Evolutionary conservation across 768 basidiomycete genomes (phyloP).

Genomic region (Agaricus sinodeliciosus): DNA sequence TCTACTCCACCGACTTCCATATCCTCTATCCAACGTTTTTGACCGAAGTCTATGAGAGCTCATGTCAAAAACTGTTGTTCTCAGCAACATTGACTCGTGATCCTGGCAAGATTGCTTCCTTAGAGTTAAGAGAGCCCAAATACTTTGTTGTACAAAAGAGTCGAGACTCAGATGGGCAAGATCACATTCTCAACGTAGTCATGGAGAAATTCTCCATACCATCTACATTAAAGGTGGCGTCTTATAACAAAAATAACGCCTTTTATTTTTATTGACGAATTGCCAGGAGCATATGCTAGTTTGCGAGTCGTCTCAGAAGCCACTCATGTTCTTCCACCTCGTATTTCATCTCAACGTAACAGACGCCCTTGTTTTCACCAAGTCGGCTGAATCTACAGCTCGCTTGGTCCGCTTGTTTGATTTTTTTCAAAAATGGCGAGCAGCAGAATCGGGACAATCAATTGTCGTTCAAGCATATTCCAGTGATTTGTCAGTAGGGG

Average conservation of each 20-base stretch:
- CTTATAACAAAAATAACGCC: background rate
- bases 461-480: slow-evolving; percentile 71
- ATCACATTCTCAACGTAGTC: slow-evolving; percentile 43
- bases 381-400: slow-evolving; percentile 84
- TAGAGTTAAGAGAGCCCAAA: slow-evolving; percentile 72
- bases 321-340: slow-evolving; percentile 84
- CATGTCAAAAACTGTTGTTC: slow-evolving; percentile 93
- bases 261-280: background rate
- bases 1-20: slow-evolving; percentile 37
- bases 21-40: slow-evolving; percentile 40
- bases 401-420: slow-evolving; percentile 78
- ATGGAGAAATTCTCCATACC: slow-evolving; percentile 84
- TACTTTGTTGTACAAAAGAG: slow-evolving; percentile 80
- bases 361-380: slow-evolving; percentile 92
- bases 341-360: slow-evolving; percentile 53
- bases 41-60: slow-evolving; percentile 50
- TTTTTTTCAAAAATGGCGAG: slow-evolving; percentile 53
- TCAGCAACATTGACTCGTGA: slow-evolving; percentile 94
- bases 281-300: slow-evolving; percentile 82
- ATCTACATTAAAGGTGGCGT: slow-evolving; percentile 54
- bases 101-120: slow-evolving; percentile 84
- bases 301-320: slow-evolving; percentile 74
- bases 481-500: slow-evolving; percentile 68
- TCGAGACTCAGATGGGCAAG: slow-evolving; percentile 24
- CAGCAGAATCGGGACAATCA: slow-evolving; percentile 14